Evolutionary conservation across 1,284 basidiomycete species (phyloP).

Genomic region (Leucoagaricus sp.): DNA sequence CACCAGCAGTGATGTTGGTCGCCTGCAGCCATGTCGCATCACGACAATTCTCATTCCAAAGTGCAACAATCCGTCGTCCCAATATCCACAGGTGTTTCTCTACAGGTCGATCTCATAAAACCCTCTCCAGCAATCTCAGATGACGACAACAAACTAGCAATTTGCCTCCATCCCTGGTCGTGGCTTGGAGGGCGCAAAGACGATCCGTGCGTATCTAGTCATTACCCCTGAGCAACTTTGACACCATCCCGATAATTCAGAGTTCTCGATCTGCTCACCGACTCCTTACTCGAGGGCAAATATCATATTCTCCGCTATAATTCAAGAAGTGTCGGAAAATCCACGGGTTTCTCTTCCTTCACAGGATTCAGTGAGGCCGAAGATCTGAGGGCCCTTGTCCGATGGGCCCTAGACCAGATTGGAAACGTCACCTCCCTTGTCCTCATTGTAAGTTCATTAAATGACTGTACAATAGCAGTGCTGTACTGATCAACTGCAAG

Average conservation of each 20-base stretch:
- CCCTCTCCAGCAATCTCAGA: conserved; percentile 16
- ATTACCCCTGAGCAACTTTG: neutral
- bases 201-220: conserved; percentile 58
- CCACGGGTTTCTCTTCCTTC: conserved; percentile 68
- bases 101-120: conserved; percentile 28
- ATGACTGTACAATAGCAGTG: neutral
- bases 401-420: conserved; percentile 53
- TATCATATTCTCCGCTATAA: conserved; percentile 73
- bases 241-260: conserved; percentile 23
- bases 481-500: conserved; percentile 35
- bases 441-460: conserved; percentile 46
- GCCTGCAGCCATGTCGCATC: conserved; percentile 3
- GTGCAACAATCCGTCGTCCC: conserved; percentile 22
- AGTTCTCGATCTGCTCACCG: conserved; percentile 36
- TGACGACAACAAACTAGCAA: conserved; percentile 44
- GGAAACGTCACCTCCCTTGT: conserved; percentile 47
- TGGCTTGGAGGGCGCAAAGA: conserved; percentile 74
- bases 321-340: conserved; percentile 72
- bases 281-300: conserved; percentile 40
- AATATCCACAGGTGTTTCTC: conserved; percentile 31
- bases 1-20: neutral
- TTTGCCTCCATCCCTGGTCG: conserved; percentile 79
- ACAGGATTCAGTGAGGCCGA: conserved; percentile 67
- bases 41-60: neutral
- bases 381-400: conserved; percentile 64